Conservation (phyloP, 306 rosid genomes). For the Fragaria vesca region DNA sequence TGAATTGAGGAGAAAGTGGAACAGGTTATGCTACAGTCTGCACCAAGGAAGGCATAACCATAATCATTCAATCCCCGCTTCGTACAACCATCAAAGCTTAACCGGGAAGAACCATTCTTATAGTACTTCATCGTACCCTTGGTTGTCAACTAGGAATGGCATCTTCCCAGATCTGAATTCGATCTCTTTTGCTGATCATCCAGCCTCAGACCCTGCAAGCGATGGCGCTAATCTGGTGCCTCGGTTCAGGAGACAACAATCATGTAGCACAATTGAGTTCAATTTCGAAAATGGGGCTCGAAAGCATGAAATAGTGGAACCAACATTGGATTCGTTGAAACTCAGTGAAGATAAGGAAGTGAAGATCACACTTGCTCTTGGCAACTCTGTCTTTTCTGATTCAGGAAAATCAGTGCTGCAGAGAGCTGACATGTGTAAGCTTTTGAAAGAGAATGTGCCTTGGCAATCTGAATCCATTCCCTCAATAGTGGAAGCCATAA, state of each 20-base stretch:
- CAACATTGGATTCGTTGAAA: constrained; percentile 53
- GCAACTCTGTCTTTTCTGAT: constrained; percentile 56
- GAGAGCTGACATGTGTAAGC: constrained; percentile 56
- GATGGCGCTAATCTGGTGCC: constrained; percentile 48
- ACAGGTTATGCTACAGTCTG: constrained; percentile 57
- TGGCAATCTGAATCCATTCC: constrained; percentile 83
- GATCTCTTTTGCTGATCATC: constrained; percentile 54
- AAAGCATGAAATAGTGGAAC: constrained; percentile 38
- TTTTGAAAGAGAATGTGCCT: constrained; percentile 86
- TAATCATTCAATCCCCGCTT: constrained; percentile 35
- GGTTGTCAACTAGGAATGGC: constrained; percentile 53
- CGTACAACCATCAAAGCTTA: constrained; percentile 32
- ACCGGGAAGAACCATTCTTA: constrained; percentile 47
- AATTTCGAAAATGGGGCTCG: constrained; percentile 49
- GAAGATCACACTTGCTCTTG: constrained; percentile 79
- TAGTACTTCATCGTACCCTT: constrained; percentile 50
- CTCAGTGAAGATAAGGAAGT: constrained; percentile 61
- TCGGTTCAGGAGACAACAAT: constrained; percentile 63
- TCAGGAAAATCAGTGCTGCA: constrained; percentile 38
- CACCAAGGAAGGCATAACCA: constrained; percentile 61
- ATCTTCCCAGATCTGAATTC: constrained; percentile 56
- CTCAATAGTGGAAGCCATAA: constrained; percentile 65
- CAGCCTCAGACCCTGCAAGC: constrained; percentile 31
- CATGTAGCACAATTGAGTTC: constrained; percentile 85
- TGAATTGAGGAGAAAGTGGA: constrained; percentile 73